Evolutionary conservation across 2,329 filamentous ascomycete genomes (phyloP).

Genomic region (Phialocephala sp.): DNA sequence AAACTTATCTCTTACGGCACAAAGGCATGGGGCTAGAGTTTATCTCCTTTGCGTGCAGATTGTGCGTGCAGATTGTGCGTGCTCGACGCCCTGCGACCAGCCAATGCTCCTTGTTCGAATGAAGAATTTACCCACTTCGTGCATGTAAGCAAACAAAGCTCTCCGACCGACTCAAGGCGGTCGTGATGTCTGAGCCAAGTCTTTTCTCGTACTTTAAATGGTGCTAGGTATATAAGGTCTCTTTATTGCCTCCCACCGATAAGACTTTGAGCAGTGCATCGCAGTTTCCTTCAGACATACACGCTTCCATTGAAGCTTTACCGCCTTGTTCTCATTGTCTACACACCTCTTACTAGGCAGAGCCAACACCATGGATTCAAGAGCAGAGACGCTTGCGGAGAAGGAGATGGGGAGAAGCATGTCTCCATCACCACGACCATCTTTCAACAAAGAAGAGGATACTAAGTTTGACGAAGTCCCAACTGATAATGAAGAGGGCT

Average conservation of each 20-base stretch:
- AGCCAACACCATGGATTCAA: constrained; percentile 28
- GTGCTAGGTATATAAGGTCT: not conserved
- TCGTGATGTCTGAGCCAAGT: not conserved
- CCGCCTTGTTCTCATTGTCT: no score
- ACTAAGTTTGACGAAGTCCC: constrained; percentile 18
- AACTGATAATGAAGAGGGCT: constrained; percentile 31
- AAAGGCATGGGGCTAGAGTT: constrained; percentile 4
- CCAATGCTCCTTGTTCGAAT: not conserved
- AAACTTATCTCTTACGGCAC: not conserved
- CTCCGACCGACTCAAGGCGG: constrained; percentile 7
- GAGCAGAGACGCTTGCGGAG: constrained; percentile 32
- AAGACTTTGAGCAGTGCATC: not conserved
- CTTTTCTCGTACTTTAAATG: not conserved
- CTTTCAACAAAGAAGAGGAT: constrained; percentile 28
- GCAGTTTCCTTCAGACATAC: not conserved
- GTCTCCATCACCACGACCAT: constrained; percentile 27
- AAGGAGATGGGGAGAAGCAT: constrained; percentile 31
- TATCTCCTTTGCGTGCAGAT: not conserved
- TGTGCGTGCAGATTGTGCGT: not conserved
- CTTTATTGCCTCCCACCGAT: not conserved
- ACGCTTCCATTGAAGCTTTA: not conserved
- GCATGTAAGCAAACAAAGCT: not conserved
- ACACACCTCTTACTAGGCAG: not conserved
- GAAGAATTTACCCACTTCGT: constrained; percentile 2
- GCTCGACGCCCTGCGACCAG: not conserved